Conservation (phyloP, 208 protist genomes). For the Perkinsela sp. region DNA sequence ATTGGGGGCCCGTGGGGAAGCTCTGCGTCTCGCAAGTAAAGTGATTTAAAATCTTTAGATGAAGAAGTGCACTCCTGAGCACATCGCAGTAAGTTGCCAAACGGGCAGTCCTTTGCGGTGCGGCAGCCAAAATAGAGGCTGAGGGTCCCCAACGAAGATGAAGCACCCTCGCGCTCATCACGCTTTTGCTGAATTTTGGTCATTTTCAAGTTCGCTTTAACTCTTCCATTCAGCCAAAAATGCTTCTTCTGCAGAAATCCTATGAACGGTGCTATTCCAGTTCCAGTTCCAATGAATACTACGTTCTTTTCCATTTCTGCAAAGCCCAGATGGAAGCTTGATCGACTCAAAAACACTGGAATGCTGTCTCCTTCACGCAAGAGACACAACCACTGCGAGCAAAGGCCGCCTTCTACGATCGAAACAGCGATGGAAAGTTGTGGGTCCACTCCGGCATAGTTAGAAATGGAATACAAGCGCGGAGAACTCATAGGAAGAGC, state of each 20-base stretch:
- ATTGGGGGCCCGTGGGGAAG: background rate
- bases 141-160: background rate
- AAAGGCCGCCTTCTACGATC: background rate
- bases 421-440: background rate
- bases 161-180: background rate
- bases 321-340: background rate
- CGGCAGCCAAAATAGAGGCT: background rate
- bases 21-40: too few relatives aligned
- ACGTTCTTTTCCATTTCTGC: background rate
- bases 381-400: background rate
- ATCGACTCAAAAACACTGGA: background rate
- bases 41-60: background rate
- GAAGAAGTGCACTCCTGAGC: background rate
- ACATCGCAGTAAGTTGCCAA: background rate
- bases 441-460: background rate
- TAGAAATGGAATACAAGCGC: background rate
- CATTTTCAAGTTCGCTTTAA: background rate
- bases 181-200: background rate
- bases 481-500: background rate
- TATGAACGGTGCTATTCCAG: background rate
- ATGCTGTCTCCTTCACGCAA: background rate
- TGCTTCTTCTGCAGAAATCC: slow-evolving; percentile 1
- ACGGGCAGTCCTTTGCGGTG: background rate
- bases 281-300: background rate
- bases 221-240: background rate